phyloP scores from a whole-genome alignment of 768 basidiomycete species.

The Naganishia randhawae region DNA sequence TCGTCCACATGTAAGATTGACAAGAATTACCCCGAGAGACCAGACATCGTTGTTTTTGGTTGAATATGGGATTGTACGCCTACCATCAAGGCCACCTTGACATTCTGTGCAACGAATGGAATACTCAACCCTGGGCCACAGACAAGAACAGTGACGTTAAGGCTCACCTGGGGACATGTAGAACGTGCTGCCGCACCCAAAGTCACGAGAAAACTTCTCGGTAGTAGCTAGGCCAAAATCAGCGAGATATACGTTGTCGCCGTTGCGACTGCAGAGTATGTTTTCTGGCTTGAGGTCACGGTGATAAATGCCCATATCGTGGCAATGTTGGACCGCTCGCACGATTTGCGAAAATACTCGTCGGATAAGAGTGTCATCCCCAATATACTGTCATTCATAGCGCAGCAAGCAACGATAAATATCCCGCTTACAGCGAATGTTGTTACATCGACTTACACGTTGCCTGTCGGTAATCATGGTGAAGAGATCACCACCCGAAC shows the following conservation, averaged over 20 bases:
- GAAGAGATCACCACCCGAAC: conserved; percentile 84
- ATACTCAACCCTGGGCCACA: neutral
- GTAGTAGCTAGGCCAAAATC: conserved; percentile 93
- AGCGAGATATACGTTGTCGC: conserved; percentile 74
- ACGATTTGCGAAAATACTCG: conserved; percentile 88
- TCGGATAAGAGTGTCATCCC: conserved; percentile 77
- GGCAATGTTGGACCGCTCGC: conserved; percentile 89
- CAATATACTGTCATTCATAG: conserved; percentile 69
- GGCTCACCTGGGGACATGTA: conserved; percentile 82
- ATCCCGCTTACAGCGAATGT: neutral
- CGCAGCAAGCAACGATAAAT: neutral
- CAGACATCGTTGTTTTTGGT: conserved; percentile 85
- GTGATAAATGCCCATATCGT: conserved; percentile 86
- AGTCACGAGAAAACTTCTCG: conserved; percentile 77
- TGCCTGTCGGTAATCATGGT: conserved; percentile 66
- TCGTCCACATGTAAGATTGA: conserved; percentile 73
- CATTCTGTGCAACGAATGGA: conserved; percentile 47
- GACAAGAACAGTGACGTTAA: neutral
- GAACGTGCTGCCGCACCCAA: conserved; percentile 94
- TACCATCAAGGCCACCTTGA: conserved; percentile 57
- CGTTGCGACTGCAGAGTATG: conserved; percentile 71
- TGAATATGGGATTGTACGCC: conserved; percentile 57
- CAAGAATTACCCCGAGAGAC: conserved; percentile 78
- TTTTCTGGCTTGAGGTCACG: conserved; percentile 92
- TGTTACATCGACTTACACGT: conserved; percentile 43